phyloP scores from a whole-genome alignment of 2,329 filamentous ascomycete genomes.

The Sclerotinia glacialis region DNA sequence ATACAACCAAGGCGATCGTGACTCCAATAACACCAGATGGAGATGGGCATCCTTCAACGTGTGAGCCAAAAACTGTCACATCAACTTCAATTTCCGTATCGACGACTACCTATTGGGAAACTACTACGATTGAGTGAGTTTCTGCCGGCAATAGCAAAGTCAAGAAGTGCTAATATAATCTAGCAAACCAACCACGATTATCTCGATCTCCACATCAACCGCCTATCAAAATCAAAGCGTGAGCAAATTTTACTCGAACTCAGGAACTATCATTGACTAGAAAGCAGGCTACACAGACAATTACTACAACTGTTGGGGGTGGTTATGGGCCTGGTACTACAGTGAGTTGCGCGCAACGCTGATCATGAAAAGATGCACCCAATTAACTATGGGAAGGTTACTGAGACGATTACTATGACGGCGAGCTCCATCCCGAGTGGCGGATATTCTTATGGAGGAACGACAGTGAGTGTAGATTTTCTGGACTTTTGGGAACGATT shows the following conservation, averaged over 20 bases:
- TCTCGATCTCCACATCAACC: constrained; percentile 11
- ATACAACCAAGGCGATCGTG: constrained; percentile 12
- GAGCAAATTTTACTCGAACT: not conserved
- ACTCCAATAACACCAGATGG: not conserved
- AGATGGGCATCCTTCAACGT: not conserved
- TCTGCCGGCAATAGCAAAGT: not conserved
- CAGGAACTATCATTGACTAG: not conserved
- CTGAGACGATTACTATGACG: not conserved
- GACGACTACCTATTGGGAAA: constrained; percentile 7
- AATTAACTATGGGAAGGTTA: not conserved
- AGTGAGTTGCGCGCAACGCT: not conserved
- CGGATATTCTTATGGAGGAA: constrained; percentile 8
- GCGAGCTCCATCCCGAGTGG: not conserved
- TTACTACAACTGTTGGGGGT: not conserved
- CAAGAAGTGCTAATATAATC: not conserved
- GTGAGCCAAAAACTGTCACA: constrained; percentile 17
- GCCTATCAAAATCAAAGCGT: constrained; percentile 12
- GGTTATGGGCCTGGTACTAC: constrained; percentile 11
- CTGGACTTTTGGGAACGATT: not conserved
- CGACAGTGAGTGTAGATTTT: not conserved
- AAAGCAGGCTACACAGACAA: not conserved
- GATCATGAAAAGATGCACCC: not conserved
- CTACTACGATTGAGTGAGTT: constrained; percentile 9
- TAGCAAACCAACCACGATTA: constrained; percentile 6
- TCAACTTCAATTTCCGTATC: constrained; percentile 11